phyloP scores from a whole-genome alignment of 2,329 filamentous ascomycete genomes.

The Ambrosiella cleistominuta region DNA sequence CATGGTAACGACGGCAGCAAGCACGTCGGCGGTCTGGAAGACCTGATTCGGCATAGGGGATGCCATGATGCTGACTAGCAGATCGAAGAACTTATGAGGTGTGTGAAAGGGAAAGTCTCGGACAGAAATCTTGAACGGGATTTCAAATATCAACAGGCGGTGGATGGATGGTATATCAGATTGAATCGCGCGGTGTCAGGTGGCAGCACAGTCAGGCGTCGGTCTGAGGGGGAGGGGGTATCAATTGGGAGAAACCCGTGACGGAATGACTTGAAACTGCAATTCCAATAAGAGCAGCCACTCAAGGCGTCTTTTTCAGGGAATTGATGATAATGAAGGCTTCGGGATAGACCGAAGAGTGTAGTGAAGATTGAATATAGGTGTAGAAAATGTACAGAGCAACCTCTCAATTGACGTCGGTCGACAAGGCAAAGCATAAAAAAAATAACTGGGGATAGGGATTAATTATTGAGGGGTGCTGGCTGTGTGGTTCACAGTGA shows the following conservation, averaged over 20 bases:
- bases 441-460: background rate
- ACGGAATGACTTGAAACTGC: background rate
- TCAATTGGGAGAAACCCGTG: background rate
- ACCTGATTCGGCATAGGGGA: constrained; percentile 30
- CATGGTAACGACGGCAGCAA: constrained; percentile 84
- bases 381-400: background rate
- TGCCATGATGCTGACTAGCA: constrained; percentile 6
- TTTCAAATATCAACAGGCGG: background rate
- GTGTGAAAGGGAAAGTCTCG: background rate
- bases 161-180: background rate
- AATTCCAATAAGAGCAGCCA: constrained; percentile 9
- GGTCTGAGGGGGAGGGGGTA: background rate
- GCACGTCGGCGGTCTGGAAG: constrained; percentile 58
- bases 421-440: background rate
- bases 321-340: background rate
- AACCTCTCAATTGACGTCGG: background rate
- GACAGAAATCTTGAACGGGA: background rate
- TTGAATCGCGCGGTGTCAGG: background rate
- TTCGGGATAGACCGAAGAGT: background rate
- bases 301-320: constrained; percentile 12
- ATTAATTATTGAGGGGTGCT: background rate
- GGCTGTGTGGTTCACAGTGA: background rate
- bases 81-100: background rate
- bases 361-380: background rate
- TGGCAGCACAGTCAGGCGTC: background rate